Base-by-base conservation (phyloP, 2,329 filamentous ascomycete genomes). In the Epichloe uncinata region DNA sequence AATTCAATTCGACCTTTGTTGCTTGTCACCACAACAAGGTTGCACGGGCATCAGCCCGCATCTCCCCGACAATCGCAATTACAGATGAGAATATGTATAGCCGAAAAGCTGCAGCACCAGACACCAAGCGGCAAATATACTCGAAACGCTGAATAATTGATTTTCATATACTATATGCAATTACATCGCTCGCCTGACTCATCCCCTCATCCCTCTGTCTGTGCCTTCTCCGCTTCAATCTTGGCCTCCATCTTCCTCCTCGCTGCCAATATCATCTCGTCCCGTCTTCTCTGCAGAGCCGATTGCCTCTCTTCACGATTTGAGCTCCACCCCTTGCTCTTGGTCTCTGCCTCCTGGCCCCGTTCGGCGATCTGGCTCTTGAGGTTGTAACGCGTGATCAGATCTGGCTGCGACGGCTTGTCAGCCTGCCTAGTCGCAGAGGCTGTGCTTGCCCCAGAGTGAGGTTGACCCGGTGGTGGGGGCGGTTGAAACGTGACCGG, bases 321-420 rank as follows among this genome's bases (percentile, higher is more conserved):
- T 57, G 81, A 77, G 64, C 87, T 93, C 91, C 90, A 96, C 2
- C 75, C 60, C 60, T 79, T 80, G 50, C 65, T 65, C 54, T 73
- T 71, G 53, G 61, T 65, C 20, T 63, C 58, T 26, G 59, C 58
- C 36, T 61, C 55, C 16, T 59, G 58, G 36, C 60, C 48, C 26
- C 60, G 58, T 13, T 69, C 62, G 33, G 60, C 63, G 3, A 81
- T 58, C 58, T 78, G 79, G 49, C 74, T 73, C 55, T 77, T 72
- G 22, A 96, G 77, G 56, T 91, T 93, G 67, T 97, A 98, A 51
- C 91, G 78, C 52, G 88, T 89, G 59, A 98, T 97, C 44, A 98
- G 73, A 64, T 96, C 89, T n/a, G 82, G 82, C 60, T 85, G 79
- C 43, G 70, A 59, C 12, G 78, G 73, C 59, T 77, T 81, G 38